A percentile compares a stretch with the other conserved stretches of the same genome.
Conservation (phyloP, 768 basidiomycete genomes). For the Leccinum uliginosum region DNA sequence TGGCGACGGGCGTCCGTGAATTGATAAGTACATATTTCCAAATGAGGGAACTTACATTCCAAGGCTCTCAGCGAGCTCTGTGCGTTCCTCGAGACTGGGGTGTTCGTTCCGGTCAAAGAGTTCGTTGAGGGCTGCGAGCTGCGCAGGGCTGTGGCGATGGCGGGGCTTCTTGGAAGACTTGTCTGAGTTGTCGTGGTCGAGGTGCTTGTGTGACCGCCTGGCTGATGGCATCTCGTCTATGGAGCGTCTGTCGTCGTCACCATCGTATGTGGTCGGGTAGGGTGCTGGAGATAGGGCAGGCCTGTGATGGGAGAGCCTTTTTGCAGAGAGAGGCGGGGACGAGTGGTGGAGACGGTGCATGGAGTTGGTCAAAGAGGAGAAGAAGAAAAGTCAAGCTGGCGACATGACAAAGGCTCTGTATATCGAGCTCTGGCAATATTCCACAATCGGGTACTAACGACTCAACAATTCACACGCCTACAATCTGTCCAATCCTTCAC, state of each 20-base stretch:
- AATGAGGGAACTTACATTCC: slow-evolving; percentile 60
- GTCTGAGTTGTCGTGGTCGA: slow-evolving; percentile 22
- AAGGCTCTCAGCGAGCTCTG: slow-evolving; percentile 63
- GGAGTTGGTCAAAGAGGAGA: slow-evolving; percentile 22
- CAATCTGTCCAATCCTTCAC: not conserved
- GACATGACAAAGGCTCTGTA: slow-evolving; percentile 38
- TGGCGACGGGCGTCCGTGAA: slow-evolving; percentile 7
- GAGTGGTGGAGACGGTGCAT: slow-evolving; percentile 22
- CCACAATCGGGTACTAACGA: slow-evolving; percentile 34
- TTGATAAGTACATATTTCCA: slow-evolving; percentile 24
- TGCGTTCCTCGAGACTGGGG: slow-evolving; percentile 64
- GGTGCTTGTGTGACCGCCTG: slow-evolving; percentile 20
- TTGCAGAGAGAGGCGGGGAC: slow-evolving; percentile 12
- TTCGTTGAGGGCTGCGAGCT: slow-evolving; percentile 72
- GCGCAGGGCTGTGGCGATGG: slow-evolving; percentile 68
- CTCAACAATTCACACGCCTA: slow-evolving; percentile 27
- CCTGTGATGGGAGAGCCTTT: slow-evolving; percentile 9
- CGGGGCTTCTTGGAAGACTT: slow-evolving; percentile 62
- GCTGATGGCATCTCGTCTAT: slow-evolving; percentile 25
- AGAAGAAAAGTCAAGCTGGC: slow-evolving; percentile 32
- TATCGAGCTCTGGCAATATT: slow-evolving; percentile 37
- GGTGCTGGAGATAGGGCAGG: slow-evolving; percentile 10
- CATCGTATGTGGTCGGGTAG: slow-evolving; percentile 11
- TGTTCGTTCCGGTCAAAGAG: slow-evolving; percentile 76
- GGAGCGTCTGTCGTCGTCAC: slow-evolving; percentile 18